These are phyloP conservation scores for Saccharomycopsis selenospora DNA, from an alignment of 805 yeast genomes.

Conservation along the genomic window DNA sequence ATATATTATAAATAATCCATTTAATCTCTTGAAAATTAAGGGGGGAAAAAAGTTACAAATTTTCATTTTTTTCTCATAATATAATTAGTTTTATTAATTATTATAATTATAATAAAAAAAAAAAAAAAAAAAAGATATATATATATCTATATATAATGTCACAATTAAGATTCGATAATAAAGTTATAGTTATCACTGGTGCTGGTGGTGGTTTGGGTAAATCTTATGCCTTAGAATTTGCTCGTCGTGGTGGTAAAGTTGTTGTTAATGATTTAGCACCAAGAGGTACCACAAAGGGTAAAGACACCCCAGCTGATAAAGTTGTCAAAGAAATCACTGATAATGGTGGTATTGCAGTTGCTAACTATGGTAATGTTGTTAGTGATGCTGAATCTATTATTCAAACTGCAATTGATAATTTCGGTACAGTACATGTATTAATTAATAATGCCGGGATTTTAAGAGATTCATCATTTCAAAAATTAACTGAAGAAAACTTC, in stretches of 20 bases:
- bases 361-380: conserved; percentile 86
- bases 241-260: conserved; percentile 86
- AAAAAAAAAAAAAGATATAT: too few relatives aligned
- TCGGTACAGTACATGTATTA: conserved; percentile 82
- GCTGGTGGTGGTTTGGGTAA: conserved; percentile 97
- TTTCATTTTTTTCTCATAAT: too few relatives aligned
- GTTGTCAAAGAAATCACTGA: conserved; percentile 78
- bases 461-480: conserved; percentile 79
- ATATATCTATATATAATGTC: too few relatives aligned
- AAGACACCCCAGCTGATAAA: conserved; percentile 71
- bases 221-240: conserved; percentile 80
- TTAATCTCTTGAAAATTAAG: too few relatives aligned
- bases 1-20: too few relatives aligned
- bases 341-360: conserved; percentile 81
- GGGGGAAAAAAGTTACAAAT: too few relatives aligned
- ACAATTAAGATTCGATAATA: conserved; percentile 55
- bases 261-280: conserved; percentile 95
- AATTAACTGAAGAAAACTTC: conserved; percentile 78
- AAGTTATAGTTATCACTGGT: conserved; percentile 91
- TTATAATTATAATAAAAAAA: too few relatives aligned
- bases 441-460: conserved; percentile 94
- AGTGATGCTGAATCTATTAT: conserved; percentile 78
- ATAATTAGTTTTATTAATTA: too few relatives aligned
- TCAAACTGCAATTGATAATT: conserved; percentile 75
- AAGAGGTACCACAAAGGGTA: conserved; percentile 65